Base-by-base conservation (phyloP, 116 monocot species). In the Cymodocea nodosa region DNA sequence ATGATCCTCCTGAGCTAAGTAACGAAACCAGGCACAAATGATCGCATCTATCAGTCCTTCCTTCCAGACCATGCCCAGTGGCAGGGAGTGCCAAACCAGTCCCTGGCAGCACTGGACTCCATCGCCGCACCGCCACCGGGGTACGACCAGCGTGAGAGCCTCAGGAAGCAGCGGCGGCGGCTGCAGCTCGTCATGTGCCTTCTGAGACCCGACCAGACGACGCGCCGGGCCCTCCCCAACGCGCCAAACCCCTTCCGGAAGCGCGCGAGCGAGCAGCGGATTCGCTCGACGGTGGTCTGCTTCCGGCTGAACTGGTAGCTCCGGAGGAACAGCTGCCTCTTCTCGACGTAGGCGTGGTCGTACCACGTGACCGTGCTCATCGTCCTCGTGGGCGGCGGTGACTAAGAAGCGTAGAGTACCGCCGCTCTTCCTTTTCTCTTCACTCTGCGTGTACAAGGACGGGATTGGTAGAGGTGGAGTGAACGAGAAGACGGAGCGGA, bases 261-360 rank as follows among this genome's bases (percentile, higher is more conserved):
- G 10, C 73, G 65, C 56, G 75, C 57, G 35, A 75, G 25, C 2
- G 72, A 69, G 35, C 19, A 24, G 51, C 56, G 63, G 52, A 73
- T 50, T 76, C 80, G 58, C 53, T 71, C 78, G 15, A 44, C 24
- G 19, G 63, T 15, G 65, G 48, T 75, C 59, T 67, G 63, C 71
- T 85, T 82, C 59, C 82, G 61, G 51, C 80, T 74, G 67, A 89
- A 84, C 52, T 77, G 84, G 75, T 89, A 82, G 89, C 84, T 89
- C 44, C 77, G 79, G 58, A 89, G 82, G 79, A 89, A 84, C 14
- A 82, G 40, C 74, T 68, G 84, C 75, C 86, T 66, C 73, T 80
- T 82, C 80, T 84, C 83, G 52, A 74, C 55, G 72, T 76, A 81
- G 49, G 52, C 76, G 24, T 66, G 54, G 58, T 66, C 65, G 59